These are phyloP conservation scores for Gentiana straminea DNA, from an alignment of 257 asterid species.

Conservation along the genomic window DNA sequence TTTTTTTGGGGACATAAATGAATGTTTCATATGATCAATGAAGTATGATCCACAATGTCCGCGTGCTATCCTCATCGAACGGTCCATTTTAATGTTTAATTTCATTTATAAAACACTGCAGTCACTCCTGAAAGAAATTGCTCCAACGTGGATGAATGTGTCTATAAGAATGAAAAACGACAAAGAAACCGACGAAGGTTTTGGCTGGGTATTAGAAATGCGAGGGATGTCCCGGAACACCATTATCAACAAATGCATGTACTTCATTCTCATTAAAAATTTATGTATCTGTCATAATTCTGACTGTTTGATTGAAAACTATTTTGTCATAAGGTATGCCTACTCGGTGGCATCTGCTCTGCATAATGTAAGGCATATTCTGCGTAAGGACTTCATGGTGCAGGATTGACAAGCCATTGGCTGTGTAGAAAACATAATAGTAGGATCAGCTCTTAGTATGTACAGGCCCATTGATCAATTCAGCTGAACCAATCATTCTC, in stretches of 20 bases:
- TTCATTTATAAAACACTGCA: slow-evolving; percentile 23
- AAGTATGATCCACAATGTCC: no score
- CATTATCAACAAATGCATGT: no score
- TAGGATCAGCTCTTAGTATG: no score
- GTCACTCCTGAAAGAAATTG: slow-evolving; percentile 74
- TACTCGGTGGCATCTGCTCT: slow-evolving; percentile 92
- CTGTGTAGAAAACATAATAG: no score
- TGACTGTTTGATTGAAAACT: slow-evolving; percentile 12
- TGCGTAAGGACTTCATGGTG: slow-evolving; percentile 86
- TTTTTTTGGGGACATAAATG: no score
- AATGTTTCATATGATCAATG: no score
- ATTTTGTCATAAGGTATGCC: slow-evolving; percentile 50
- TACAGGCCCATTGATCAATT: no score
- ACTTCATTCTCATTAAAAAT: no score
- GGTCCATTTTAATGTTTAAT: background rate
- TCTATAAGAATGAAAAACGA: slow-evolving; percentile 97
- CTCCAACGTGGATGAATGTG: slow-evolving; percentile 98
- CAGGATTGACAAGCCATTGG: slow-evolving; percentile 39
- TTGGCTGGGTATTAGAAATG: slow-evolving; percentile 99
- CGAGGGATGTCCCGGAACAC: slow-evolving; percentile 15
- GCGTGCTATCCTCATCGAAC: no score
- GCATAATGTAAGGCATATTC: slow-evolving; percentile 81
- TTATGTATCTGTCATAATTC: background rate
- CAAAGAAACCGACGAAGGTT: slow-evolving; percentile 83
- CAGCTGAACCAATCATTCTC: no score